Evolutionary conservation across 2,329 filamentous ascomycete genomes (phyloP).

Genomic region (Penicillium carneum): DNA sequence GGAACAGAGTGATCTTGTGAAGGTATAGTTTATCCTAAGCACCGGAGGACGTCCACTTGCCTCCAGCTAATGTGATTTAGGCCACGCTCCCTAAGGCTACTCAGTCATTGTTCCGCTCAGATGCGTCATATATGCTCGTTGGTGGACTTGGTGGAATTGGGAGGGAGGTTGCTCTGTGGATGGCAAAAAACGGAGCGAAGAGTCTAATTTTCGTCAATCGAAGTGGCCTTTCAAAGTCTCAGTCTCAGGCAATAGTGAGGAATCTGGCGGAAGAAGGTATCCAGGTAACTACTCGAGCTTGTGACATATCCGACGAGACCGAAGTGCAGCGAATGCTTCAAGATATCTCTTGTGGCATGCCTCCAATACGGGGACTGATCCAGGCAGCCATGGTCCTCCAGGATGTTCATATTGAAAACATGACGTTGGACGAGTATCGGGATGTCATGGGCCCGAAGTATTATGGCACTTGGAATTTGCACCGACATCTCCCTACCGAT

Average conservation of each 20-base stretch:
- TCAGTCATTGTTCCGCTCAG: conserved; percentile 10
- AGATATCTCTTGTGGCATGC: conserved; percentile 15
- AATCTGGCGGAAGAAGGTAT: conserved; percentile 30
- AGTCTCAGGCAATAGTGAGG: conserved; percentile 32
- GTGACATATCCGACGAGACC: conserved; percentile 42
- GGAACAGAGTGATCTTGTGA: conserved; percentile 18
- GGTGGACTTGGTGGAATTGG: conserved; percentile 43
- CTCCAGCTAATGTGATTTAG: conserved; percentile 8
- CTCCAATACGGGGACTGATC: conserved; percentile 39
- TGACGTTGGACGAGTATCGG: conserved; percentile 44
- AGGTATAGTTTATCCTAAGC: conserved; percentile 10
- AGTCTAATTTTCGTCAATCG: conserved; percentile 63
- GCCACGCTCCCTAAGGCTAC: background rate
- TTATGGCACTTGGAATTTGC: conserved; percentile 41
- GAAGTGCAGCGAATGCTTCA: conserved; percentile 39
- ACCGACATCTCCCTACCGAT: conserved; percentile 33
- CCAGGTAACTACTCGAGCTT: conserved; percentile 34
- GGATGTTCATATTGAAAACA: conserved; percentile 47
- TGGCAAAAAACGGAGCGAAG: conserved; percentile 59
- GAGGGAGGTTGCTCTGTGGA: conserved; percentile 45
- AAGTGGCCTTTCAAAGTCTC: conserved; percentile 35
- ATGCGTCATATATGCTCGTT: conserved; percentile 39
- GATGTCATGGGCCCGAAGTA: conserved; percentile 46
- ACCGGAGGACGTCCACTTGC: no score
- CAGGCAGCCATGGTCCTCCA: conserved; percentile 41